A percentile compares a stretch with the other conserved stretches of the same genome.
These are phyloP conservation scores for Aspergillus sclerotioniger DNA, from an alignment of 495 filamentous ascomycete species.

Conservation along the genomic window DNA sequence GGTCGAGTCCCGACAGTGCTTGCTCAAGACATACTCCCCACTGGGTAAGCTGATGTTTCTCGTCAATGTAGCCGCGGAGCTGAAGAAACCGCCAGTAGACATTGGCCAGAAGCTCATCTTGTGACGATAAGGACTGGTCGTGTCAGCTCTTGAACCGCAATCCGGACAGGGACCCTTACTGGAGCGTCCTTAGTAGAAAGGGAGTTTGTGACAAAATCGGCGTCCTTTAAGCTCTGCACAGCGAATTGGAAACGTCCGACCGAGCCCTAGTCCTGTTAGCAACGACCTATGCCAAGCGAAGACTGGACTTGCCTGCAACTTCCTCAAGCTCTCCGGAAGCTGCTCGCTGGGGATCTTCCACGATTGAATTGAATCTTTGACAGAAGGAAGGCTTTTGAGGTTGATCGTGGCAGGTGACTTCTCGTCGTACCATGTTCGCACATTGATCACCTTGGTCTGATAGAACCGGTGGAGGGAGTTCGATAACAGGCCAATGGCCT, in stretches of 20 bases:
- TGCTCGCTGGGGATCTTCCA: conserved; percentile 69
- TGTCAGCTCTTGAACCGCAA: conserved; percentile 3
- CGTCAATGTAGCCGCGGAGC: conserved; percentile 78
- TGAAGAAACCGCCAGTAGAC: conserved; percentile 86
- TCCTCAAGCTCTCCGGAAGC: conserved; percentile 43
- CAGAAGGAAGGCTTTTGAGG: conserved; percentile 59
- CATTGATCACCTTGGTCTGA: conserved; percentile 67
- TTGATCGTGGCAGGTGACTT: conserved; percentile 62
- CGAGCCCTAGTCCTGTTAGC: conserved; percentile 20
- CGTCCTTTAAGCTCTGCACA: conserved; percentile 56
- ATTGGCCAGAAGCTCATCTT: conserved; percentile 73
- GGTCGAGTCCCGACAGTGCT: conserved; percentile 60
- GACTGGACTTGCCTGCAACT: conserved; percentile 30
- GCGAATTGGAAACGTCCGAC: conserved; percentile 46
- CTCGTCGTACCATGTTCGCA: conserved; percentile 84
- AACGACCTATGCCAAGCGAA: too few species aligned
- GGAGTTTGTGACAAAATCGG: conserved; percentile 66
- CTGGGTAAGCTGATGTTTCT: conserved; percentile 72
- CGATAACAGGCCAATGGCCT: conserved; percentile 72
- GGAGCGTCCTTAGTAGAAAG: conserved; percentile 41
- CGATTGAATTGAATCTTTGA: conserved; percentile 58
- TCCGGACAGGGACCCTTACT: conserved; percentile 23
- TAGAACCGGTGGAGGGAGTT: conserved; percentile 79
- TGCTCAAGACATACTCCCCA: conserved; percentile 81
- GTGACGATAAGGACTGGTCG: conserved; percentile 42